Percentiles rank a stretch among this genome's conserved stretches.
phyloP scores from a whole-genome alignment of 192 early-diverging fungal genomes.

The Cetraspora pellucida region DNA sequence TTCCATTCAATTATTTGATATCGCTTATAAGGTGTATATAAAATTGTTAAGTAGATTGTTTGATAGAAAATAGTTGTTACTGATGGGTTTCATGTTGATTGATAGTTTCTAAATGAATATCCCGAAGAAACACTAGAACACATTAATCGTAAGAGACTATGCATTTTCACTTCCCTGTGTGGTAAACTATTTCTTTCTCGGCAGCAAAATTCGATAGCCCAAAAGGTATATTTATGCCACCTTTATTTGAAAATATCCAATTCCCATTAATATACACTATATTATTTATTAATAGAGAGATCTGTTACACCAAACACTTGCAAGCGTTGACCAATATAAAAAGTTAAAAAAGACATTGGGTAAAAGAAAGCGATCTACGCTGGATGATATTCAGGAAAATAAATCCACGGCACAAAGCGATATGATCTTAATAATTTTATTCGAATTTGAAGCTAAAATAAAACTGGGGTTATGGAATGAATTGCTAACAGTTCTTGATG shows the following conservation, averaged over 20 bases:
- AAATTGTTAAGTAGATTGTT: background rate
- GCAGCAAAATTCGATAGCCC: background rate
- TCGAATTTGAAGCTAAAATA: conserved; percentile 37
- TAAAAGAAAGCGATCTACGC: background rate
- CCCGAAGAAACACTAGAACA: conserved; percentile 29
- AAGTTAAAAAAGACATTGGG: conserved; percentile 15
- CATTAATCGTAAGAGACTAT: conserved; percentile 27
- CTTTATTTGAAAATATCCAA: background rate
- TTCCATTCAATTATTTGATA: conserved; percentile 28
- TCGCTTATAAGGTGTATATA: conserved; percentile 24
- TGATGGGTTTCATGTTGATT: background rate
- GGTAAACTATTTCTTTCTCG: conserved; percentile 25
- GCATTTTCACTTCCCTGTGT: conserved; percentile 28
- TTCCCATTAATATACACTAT: background rate
- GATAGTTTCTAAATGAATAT: conserved; percentile 20
- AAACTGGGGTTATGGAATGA: conserved; percentile 30
- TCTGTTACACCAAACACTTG: background rate
- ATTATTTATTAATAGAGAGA: background rate
- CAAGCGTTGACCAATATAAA: conserved; percentile 2
- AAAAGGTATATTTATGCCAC: conserved; percentile 13
- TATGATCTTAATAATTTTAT: conserved; percentile 31
- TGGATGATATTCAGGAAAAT: background rate
- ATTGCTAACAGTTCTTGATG: conserved; percentile 17
- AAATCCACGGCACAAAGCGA: conserved; percentile 15
- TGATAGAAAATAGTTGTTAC: background rate